A percentile compares a stretch with the other conserved stretches of the same genome.
phyloP scores from a whole-genome alignment of 176 grass and related monocot genomes.

The Avena insularis region DNA sequence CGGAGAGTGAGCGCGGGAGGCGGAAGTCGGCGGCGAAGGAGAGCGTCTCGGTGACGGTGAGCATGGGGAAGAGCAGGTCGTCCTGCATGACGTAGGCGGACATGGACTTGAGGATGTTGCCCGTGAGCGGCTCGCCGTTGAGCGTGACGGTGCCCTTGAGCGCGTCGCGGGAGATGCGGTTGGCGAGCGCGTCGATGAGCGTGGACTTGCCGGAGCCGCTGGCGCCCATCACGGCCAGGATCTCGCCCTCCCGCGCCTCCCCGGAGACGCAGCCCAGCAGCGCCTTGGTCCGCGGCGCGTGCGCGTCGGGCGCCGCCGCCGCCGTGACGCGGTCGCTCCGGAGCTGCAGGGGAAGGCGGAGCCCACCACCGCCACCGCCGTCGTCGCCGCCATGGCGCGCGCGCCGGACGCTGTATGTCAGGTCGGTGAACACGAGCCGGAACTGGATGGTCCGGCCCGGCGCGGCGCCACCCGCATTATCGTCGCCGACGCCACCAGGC shows the following conservation, averaged over 20 bases:
- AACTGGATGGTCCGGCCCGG: slow-evolving; percentile 56
- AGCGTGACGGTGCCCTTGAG: slow-evolving; percentile 78
- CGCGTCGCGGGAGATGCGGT: slow-evolving; percentile 74
- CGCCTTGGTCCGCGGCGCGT: slow-evolving; percentile 47
- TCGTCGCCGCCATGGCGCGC: neutral
- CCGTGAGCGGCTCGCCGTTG: slow-evolving; percentile 73
- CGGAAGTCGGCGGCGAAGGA: slow-evolving; percentile 97
- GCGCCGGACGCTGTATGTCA: slow-evolving; percentile 69
- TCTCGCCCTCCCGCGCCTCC: slow-evolving; percentile 78
- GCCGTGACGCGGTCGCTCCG: slow-evolving; percentile 37
- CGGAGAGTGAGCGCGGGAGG: slow-evolving; percentile 67
- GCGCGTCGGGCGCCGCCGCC: slow-evolving; percentile 26
- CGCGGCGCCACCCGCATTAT: neutral
- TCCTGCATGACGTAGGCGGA: slow-evolving; percentile 99
- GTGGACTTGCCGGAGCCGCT: slow-evolving; percentile 98
- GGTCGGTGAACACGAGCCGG: slow-evolving; percentile 64
- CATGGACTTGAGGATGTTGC: slow-evolving; percentile 67
- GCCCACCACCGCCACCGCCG: neutral
- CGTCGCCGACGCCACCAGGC: neutral
- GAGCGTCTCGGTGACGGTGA: slow-evolving; percentile 90
- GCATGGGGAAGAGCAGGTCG: slow-evolving; percentile 92
- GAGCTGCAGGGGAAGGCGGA: slow-evolving; percentile 15
- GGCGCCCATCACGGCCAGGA: slow-evolving; percentile 83
- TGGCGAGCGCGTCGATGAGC: slow-evolving; percentile 89
- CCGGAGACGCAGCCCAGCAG: slow-evolving; percentile 75